These are phyloP conservation scores for Cudoniella acicularis DNA, from an alignment of 495 filamentous ascomycete genomes.

Conservation along the genomic window DNA sequence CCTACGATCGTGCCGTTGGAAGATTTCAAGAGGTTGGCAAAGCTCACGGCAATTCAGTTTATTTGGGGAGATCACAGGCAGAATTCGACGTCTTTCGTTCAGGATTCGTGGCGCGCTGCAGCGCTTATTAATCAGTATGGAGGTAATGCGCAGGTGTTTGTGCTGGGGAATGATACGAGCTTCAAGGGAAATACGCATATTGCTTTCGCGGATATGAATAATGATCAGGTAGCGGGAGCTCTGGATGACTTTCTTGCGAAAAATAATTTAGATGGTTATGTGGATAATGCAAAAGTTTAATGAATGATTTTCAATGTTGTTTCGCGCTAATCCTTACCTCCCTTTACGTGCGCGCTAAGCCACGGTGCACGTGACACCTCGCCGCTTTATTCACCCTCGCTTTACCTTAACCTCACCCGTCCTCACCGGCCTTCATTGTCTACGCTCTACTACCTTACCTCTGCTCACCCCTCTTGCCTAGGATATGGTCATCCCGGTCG, in stretches of 20 bases:
- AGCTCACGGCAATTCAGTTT: constrained; percentile 39
- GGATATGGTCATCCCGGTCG: no score
- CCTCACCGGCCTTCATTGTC: no score
- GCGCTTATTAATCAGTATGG: constrained; percentile 42
- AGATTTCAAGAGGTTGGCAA: constrained; percentile 44
- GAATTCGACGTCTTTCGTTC: constrained; percentile 29
- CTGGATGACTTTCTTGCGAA: constrained; percentile 36
- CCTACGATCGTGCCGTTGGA: constrained; percentile 37
- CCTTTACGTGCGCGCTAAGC: no score
- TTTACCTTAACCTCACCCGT: no score
- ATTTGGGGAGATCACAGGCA: constrained; percentile 43
- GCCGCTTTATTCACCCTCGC: no score
- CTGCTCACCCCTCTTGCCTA: no score
- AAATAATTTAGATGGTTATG: constrained; percentile 34
- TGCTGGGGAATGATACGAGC: constrained; percentile 34
- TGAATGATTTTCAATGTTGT: no score
- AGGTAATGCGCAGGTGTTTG: constrained; percentile 41
- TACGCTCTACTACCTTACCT: no score
- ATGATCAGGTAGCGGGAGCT: constrained; percentile 37
- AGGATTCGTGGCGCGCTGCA: constrained; percentile 31
- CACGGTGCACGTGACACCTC: no score
- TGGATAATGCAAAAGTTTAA: no score
- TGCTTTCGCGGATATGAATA: constrained; percentile 43
- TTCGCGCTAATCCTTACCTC: no score
- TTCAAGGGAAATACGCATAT: constrained; percentile 43